Conservation (phyloP, 2,329 filamentous ascomycete species). For the Ascosphaera aggregata region DNA sequence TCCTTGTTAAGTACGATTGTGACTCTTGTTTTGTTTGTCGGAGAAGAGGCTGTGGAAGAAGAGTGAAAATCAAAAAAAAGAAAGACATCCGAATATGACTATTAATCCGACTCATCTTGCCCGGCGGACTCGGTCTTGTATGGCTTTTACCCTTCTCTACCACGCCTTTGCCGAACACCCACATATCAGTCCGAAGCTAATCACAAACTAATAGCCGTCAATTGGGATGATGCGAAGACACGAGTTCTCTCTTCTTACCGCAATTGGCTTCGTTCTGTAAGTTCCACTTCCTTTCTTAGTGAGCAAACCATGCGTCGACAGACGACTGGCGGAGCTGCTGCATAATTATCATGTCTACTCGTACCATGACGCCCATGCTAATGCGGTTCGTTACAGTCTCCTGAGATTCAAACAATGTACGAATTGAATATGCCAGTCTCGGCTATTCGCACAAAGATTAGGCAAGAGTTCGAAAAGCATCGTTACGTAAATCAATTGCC, state of each 20-base stretch:
- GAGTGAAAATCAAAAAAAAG: no score
- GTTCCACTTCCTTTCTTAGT: constrained; percentile 19
- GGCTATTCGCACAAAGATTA: constrained; percentile 71
- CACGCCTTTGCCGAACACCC: no score
- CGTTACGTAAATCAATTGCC: constrained; percentile 75
- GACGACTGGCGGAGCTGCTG: no score
- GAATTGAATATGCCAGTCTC: constrained; percentile 73
- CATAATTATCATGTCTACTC: neutral
- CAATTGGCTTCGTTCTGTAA: constrained; percentile 88
- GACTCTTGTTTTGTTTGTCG: no score
- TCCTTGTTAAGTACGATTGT: no score
- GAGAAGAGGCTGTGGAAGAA: no score
- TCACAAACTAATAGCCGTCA: constrained; percentile 40
- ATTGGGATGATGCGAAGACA: constrained; percentile 68
- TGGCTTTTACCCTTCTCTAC: constrained; percentile 14
- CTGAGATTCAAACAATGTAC: constrained; percentile 96
- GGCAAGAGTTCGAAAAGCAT: constrained; percentile 92
- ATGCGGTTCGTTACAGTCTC: constrained; percentile 37
- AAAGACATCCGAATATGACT: no score
- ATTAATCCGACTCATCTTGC: constrained; percentile 88
- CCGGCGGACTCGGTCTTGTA: constrained; percentile 55
- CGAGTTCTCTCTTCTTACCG: constrained; percentile 78
- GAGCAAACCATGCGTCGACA: no score
- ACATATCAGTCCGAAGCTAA: no score
- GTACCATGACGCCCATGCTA: neutral